Evolutionary conservation across 2,329 filamentous ascomycete genomes (phyloP), one percentile per base, ranked within the genome.

Genomic region (Hypoxylon sp.): DNA sequence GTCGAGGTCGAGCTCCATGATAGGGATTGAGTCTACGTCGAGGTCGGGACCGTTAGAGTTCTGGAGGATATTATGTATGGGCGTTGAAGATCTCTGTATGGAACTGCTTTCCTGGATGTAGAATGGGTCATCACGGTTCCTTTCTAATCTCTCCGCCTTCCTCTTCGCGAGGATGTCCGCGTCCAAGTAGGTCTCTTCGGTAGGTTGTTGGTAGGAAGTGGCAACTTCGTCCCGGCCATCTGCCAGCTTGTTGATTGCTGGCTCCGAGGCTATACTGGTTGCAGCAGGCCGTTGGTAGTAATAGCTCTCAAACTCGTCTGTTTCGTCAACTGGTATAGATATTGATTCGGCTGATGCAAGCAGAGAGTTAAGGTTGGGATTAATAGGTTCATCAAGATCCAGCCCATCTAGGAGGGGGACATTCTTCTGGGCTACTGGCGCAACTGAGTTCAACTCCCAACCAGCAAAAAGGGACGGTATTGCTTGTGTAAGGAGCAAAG

Each of bases 21-120:
- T 95, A 1, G 96, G 96, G 74, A 99, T 99, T 1, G 93, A 89
- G 79, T 99, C 96, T 46, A 99, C 91, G 76, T 99, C 95, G 7
- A 98, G 82, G 48, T 92, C 91, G 2, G 91, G 89, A 1, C 90
- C 91, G 75, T 95, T 94, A 63, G 89, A 89, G 63, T 85, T 89
- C 64, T 89, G 86, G 2, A 92, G 82, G 63, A 96, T 93, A 70
- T 89, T 92, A 75, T 95, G 92, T 53, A 96, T 90, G 0, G 93
- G 93, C 0, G 92, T 95, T 0, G 91, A 91, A 5, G 87, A 86
- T 34, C 89, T 88, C 3, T 88, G 89, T 0, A 82, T 82, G 25
- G 83, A 84, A 38, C 81, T 81, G 6, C 82, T 80, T 23, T 84
- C 84, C 36, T 81, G 82, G 75, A 99, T 98, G 76, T 99, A 99